Evolutionary conservation across 208 protist species (phyloP).

Genomic region (Tritrichomonas musculus): DNA sequence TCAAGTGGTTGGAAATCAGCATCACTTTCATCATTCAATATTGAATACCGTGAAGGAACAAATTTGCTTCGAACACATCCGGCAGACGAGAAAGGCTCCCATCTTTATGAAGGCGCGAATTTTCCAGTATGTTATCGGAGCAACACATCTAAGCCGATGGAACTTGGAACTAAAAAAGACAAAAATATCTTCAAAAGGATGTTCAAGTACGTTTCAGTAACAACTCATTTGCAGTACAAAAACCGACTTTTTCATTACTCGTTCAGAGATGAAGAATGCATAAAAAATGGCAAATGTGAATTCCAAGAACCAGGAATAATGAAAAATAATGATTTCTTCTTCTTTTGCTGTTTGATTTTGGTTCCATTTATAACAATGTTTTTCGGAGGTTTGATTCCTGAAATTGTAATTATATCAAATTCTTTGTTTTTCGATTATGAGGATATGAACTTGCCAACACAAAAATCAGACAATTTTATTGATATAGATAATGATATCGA

Average conservation of each 20-base stretch:
- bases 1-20: neutral
- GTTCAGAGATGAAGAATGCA: neutral
- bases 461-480: no score
- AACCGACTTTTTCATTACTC: neutral
- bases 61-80: neutral
- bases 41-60: neutral
- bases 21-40: neutral
- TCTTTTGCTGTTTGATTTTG: no score
- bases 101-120: neutral
- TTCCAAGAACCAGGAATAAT: neutral
- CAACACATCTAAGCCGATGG: neutral
- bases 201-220: neutral
- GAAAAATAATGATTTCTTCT: no score
- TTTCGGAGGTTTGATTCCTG: no score
- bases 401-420: no score
- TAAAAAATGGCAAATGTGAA: neutral
- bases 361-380: no score
- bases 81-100: neutral
- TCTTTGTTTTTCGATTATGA: no score
- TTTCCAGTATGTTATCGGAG: neutral
- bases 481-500: no score
- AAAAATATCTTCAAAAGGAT: neutral
- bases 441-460: no score
- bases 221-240: neutral
- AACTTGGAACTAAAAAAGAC: neutral